phyloP scores from a whole-genome alignment of 331 rosid species.

The Quercus tomentella region DNA sequence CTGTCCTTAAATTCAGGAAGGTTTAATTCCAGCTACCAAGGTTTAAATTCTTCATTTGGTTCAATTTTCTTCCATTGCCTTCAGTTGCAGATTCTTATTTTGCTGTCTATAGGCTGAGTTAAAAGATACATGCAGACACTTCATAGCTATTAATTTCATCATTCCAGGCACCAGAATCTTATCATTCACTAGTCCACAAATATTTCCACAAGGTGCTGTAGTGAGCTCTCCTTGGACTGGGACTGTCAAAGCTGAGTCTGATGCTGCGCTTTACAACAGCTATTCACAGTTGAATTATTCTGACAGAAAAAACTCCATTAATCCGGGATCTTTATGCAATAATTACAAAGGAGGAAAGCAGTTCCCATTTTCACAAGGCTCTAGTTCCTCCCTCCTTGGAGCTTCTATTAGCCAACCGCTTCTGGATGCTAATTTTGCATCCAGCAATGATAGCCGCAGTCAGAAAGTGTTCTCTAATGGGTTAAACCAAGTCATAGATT shows the following conservation, averaged over 20 bases:
- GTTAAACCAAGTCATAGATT: slow-evolving; percentile 16
- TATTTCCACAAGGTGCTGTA: slow-evolving; percentile 16
- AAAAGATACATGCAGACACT: neutral
- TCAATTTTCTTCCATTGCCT: neutral
- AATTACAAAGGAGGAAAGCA: slow-evolving; percentile 24
- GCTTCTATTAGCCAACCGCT: slow-evolving; percentile 17
- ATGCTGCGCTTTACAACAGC: slow-evolving; percentile 5
- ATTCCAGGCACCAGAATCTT: slow-evolving; percentile 32
- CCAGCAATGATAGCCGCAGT: slow-evolving; percentile 20
- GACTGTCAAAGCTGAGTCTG: slow-evolving; percentile 17
- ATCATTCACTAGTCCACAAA: slow-evolving; percentile 27
- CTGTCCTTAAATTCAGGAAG: slow-evolving; percentile 23
- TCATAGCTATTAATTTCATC: neutral
- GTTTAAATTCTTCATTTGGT: slow-evolving; percentile 14
- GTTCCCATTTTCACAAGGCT: slow-evolving; percentile 21
- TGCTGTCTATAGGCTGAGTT: neutral
- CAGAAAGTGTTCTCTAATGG: slow-evolving; percentile 24
- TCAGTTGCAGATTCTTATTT: neutral
- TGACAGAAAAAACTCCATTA: slow-evolving; percentile 13
- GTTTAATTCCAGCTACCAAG: slow-evolving; percentile 29
- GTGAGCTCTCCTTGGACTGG: slow-evolving; percentile 30
- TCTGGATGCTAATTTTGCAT: slow-evolving; percentile 7
- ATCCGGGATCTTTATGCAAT: slow-evolving; percentile 11
- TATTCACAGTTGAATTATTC: slow-evolving; percentile 2
- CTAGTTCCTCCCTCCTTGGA: slow-evolving; percentile 13